Conservation (phyloP, 129 eudicot genomes). For the Erigeron canadensis region DNA sequence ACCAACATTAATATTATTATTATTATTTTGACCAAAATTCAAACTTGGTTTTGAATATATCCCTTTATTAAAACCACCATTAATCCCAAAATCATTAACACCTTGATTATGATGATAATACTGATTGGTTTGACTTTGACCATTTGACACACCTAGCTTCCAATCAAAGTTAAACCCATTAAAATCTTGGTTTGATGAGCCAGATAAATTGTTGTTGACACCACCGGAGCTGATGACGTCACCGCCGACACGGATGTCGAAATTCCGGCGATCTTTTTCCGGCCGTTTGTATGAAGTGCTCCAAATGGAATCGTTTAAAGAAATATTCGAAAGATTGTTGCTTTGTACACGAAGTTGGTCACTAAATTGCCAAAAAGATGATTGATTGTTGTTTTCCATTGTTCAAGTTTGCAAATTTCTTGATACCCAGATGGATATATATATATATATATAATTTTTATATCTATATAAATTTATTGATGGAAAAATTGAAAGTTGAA, state of each 20-base stretch:
- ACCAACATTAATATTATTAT: not conserved
- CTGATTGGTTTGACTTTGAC: conserved; percentile 12
- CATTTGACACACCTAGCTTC: conserved; percentile 49
- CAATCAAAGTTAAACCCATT: conserved; percentile 61
- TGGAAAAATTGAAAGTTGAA: not conserved
- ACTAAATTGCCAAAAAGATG: conserved; percentile 86
- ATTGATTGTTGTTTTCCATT: conserved; percentile 54
- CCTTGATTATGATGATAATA: conserved; percentile 10
- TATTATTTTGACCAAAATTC: conserved; percentile 34
- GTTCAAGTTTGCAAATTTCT: conserved; percentile 4
- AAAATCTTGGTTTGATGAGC: conserved; percentile 31
- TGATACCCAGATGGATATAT: conserved; percentile 27
- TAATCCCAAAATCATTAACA: conserved; percentile 38
- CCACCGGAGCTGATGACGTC: conserved; percentile 25
- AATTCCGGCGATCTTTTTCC: conserved; percentile 69
- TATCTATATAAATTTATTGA: too few species aligned
- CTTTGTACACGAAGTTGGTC: conserved; percentile 80
- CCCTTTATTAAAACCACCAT: conserved; percentile 94
- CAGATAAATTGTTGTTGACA: not conserved
- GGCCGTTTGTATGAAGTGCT: conserved; percentile 67
- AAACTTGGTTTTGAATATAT: conserved; percentile 51
- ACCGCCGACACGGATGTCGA: conserved; percentile 73
- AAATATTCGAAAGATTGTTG: conserved; percentile 55
- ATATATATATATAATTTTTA: too few species aligned
- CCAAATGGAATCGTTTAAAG: conserved; percentile 91